Evolutionary conservation across 495 filamentous ascomycete genomes (phyloP), one percentile per base, ranked within the genome.

Genomic region (Penicillium verhagenii): DNA sequence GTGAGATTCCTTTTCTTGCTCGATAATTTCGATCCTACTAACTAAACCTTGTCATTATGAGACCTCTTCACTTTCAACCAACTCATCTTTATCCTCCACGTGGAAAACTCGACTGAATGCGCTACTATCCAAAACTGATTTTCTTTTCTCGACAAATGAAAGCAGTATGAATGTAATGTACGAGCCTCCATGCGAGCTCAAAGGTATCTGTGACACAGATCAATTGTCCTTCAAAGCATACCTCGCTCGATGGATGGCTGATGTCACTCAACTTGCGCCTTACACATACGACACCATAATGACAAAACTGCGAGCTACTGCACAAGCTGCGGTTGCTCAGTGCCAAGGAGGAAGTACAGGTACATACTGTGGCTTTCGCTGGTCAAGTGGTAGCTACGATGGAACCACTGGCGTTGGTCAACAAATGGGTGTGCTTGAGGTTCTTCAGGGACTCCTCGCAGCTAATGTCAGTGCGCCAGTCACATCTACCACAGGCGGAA

Each of bases 341-440:
- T 78, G 75, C 58, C 54, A 64, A 5, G 73, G 70, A 13, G 66
- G 64, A 25, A 43, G 48, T n/a, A 53, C 58, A 0, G 52, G 52
- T 1, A 63, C 52, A 23, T 58, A 46, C 28, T 67, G 64, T 43
- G 64, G 64, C 2, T 40, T 51, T 23, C 50, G 46, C 24, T 66
- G 61, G 57, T 71, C 72, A 25, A 62, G 59, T 9, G 68, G 65
- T 3, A 63, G 48, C 16, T 79, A 57, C 43, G 73, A 76, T 52
- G 68, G 66, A 0, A 64, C 56, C 1, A 53, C 44, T 7, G 74
- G 73, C 9, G 61, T 75, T 9, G 87, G 88, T 4, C 84, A 91
- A 69, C 82, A 90, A 63, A 83, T 92, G 80, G 80, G 81, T 5
- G 86, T 83, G 2, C 73, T 92, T 65, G 84, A 89, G 48, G 79